Evolutionary conservation across 257 asterid species (phyloP).

Genomic region (Solanum etuberosum): DNA sequence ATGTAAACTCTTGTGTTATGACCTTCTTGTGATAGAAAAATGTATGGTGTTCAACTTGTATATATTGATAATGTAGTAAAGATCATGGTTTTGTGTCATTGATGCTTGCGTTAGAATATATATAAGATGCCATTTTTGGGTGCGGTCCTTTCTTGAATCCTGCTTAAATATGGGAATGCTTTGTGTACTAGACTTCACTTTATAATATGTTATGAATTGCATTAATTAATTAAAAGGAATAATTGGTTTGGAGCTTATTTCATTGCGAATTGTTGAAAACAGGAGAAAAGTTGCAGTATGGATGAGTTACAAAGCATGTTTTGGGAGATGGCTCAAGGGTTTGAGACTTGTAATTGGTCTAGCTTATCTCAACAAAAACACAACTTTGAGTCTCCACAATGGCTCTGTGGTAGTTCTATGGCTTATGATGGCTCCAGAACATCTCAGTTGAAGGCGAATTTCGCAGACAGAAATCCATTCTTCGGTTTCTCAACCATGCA

Average conservation of each 20-base stretch:
- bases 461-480: background rate
- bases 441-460: constrained; percentile 4
- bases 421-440: background rate
- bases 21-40: background rate
- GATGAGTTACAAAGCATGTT: constrained; percentile 66
- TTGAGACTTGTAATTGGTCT: constrained; percentile 22
- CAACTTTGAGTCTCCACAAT: constrained; percentile 1
- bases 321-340: constrained; percentile 65
- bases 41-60: background rate
- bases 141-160: background rate
- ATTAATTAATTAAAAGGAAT: background rate
- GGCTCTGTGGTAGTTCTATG: constrained; percentile 13
- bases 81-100: background rate
- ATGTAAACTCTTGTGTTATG: background rate
- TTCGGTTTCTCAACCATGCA: background rate
- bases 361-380: constrained; percentile 7
- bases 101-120: too few species aligned
- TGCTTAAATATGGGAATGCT: background rate
- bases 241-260: background rate
- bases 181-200: too few species aligned
- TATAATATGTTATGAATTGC: background rate
- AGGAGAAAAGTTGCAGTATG: constrained; percentile 45
- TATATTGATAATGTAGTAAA: too few species aligned
- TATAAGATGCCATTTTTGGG: background rate
- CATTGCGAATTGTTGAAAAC: background rate